A percentile compares a stretch with the other conserved stretches of the same genome.
Conservation (phyloP, 768 basidiomycete genomes). For the Leucocoprinus sp. region DNA sequence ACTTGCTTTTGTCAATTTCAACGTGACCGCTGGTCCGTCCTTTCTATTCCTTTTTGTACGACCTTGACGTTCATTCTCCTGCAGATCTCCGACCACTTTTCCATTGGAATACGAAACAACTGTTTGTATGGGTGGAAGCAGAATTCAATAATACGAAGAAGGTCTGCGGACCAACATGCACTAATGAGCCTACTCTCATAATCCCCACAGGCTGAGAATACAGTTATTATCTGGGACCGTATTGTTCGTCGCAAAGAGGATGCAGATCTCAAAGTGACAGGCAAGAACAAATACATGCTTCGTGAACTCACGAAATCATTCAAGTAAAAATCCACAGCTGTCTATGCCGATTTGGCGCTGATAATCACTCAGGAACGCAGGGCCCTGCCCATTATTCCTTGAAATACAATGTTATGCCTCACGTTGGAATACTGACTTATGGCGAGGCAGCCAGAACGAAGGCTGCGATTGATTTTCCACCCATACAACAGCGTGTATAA, state of each 20-base stretch:
- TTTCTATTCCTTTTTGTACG: neutral
- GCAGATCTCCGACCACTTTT: slow-evolving; percentile 78
- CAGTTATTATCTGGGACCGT: slow-evolving; percentile 88
- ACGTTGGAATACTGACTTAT: slow-evolving; percentile 71
- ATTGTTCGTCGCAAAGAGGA: slow-evolving; percentile 79
- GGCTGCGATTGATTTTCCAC: slow-evolving; percentile 32
- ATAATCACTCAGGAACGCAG: slow-evolving; percentile 40
- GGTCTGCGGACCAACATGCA: slow-evolving; percentile 18
- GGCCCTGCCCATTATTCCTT: slow-evolving; percentile 62
- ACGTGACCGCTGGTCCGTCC: slow-evolving; percentile 65
- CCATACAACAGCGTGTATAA: slow-evolving; percentile 31
- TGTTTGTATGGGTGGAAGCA: slow-evolving; percentile 81
- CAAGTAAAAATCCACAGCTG: slow-evolving; percentile 41
- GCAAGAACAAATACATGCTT: slow-evolving; percentile 80
- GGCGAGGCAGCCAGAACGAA: slow-evolving; percentile 55
- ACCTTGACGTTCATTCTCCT: neutral
- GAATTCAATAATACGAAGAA: slow-evolving; percentile 71
- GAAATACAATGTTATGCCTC: slow-evolving; percentile 88
- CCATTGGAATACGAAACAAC: slow-evolving; percentile 95
- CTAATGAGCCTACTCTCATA: neutral
- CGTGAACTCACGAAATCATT: slow-evolving; percentile 67
- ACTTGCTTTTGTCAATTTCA: slow-evolving; percentile 73
- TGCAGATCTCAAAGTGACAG: slow-evolving; percentile 54
- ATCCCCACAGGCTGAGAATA: slow-evolving; percentile 22
- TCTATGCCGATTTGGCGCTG: neutral